These are phyloP conservation scores for Ophiostoma piceae DNA, from an alignment of 2,329 filamentous ascomycete species.

Conservation along the genomic window DNA sequence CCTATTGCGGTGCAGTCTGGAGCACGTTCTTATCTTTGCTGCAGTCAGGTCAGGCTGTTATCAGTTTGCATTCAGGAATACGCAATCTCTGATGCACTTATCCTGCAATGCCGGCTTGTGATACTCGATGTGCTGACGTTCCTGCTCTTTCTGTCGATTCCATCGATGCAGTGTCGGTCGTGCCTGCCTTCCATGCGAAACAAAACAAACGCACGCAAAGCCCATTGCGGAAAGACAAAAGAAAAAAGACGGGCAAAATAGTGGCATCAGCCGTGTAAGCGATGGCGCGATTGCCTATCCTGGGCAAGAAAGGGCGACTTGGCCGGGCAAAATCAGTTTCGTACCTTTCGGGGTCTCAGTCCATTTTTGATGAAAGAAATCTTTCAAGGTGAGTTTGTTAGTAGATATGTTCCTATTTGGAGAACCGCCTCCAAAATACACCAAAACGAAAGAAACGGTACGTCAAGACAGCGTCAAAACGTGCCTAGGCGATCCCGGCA, in stretches of 20 bases:
- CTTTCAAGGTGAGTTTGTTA: neutral
- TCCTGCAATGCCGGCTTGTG: neutral
- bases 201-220: neutral
- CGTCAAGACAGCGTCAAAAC: neutral
- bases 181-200: neutral
- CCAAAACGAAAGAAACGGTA: neutral
- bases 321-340: neutral
- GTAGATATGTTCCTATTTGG: neutral
- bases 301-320: neutral
- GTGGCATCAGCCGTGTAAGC: constrained; percentile 31
- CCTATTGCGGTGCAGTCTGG: too few species aligned
- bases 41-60: neutral
- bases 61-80: neutral
- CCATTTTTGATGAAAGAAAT: neutral
- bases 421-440: neutral
- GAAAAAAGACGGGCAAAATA: constrained; percentile 16
- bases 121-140: neutral
- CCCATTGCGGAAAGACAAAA: neutral
- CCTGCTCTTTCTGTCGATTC: neutral
- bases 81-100: neutral
- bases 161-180: neutral
- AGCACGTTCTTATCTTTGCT: neutral
- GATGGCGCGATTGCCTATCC: constrained; percentile 32
- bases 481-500: constrained; percentile 8
- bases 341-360: too few species aligned